These are phyloP conservation scores for Leishmania guyanensis DNA, from an alignment of 208 protist species.

Conservation along the genomic window DNA sequence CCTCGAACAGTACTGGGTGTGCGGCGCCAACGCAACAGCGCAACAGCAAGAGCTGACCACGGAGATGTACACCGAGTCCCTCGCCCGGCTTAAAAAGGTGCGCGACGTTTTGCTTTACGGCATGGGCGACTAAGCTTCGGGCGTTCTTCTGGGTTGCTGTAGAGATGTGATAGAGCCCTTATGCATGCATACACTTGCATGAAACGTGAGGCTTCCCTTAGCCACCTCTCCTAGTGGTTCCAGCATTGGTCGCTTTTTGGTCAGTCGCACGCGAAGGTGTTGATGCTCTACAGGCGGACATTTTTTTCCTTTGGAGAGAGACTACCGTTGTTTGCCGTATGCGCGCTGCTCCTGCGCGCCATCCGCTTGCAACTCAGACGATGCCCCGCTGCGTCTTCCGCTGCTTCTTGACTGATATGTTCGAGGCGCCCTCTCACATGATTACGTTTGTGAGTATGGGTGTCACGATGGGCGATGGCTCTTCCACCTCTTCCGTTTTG, in stretches of 20 bases:
- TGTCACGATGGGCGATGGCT: background rate
- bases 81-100: constrained; percentile 80
- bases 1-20: constrained; percentile 50
- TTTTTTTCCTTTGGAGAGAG: background rate
- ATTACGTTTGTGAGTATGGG: background rate
- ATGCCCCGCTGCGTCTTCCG: background rate
- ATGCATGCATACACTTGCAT: background rate
- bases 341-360: background rate
- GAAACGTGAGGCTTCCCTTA: background rate
- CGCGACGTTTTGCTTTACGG: constrained; percentile 66
- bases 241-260: background rate
- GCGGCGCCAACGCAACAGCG: constrained; percentile 5
- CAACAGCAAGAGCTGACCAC: constrained; percentile 24
- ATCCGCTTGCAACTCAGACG: background rate
- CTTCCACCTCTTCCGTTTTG: background rate
- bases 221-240: too few relatives aligned
- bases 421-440: background rate
- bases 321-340: background rate
- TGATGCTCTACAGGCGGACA: background rate
- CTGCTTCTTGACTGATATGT: background rate
- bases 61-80: constrained; percentile 47
- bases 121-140: constrained; percentile 29
- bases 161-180: background rate
- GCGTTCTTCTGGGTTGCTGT: background rate
- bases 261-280: background rate